Conservation (phyloP, 1,139 yeast genomes). For the Saccharomyces uvarum region DNA sequence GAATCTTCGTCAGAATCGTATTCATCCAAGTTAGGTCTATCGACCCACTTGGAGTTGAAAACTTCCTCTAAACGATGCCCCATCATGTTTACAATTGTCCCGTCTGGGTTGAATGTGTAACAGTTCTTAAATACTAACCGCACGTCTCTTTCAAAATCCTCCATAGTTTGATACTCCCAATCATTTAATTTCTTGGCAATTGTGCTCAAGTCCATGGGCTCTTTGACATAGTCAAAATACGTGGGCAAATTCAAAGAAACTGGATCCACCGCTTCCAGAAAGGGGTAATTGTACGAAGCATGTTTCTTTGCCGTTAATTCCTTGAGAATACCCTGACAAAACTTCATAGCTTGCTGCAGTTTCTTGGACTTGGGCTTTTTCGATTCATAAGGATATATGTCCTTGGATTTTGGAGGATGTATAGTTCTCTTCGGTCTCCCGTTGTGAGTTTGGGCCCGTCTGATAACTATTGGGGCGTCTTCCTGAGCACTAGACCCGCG, state of each 20-base stretch:
- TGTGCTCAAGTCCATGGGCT: conserved; percentile 94
- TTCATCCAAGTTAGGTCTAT: conserved; percentile 54
- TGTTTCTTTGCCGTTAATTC: conserved; percentile 81
- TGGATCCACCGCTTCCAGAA: conserved; percentile 89
- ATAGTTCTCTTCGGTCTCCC: conserved; percentile 89
- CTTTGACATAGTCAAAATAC: conserved; percentile 73
- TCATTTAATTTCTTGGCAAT: conserved; percentile 71
- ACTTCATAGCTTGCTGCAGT: conserved; percentile 81
- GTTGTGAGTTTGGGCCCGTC: conserved; percentile 55
- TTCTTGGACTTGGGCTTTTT: conserved; percentile 83
- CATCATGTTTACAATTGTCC: conserved; percentile 91
- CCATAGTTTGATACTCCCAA: conserved; percentile 83
- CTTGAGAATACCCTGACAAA: conserved; percentile 72
- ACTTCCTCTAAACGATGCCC: conserved; percentile 84
- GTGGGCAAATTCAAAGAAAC: conserved; percentile 89
- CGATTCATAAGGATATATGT: conserved; percentile 68
- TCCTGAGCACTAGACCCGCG: conserved; percentile 15
- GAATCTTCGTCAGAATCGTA: conserved; percentile 23
- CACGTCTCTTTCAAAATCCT: conserved; percentile 77
- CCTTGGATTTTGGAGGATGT: conserved; percentile 94
- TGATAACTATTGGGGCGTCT: conserved; percentile 35
- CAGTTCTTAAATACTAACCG: conserved; percentile 81
- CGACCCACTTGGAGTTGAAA: conserved; percentile 84
- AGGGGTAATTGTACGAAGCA: conserved; percentile 79
- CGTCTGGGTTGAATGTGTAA: conserved; percentile 88